A percentile compares a stretch with the other conserved stretches of the same genome.
Conservation (phyloP, 225 moss, liverwort and hornwort genomes). For the Straminergon stramineum region DNA sequence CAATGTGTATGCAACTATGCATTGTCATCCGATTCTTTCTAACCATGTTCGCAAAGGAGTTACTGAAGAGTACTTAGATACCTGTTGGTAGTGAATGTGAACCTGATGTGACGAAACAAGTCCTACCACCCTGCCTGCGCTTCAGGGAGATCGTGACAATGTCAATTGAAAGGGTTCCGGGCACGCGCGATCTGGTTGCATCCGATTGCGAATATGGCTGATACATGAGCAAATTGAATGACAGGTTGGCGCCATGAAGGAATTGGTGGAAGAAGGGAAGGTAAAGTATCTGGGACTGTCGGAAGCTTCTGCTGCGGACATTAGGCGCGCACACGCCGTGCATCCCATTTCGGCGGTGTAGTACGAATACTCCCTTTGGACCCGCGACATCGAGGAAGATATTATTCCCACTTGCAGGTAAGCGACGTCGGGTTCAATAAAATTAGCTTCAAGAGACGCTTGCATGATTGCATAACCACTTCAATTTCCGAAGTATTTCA, state of each 20-base stretch:
- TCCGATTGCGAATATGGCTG: background rate
- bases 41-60: background rate
- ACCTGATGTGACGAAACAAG: background rate
- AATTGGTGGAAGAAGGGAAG: slow-evolving; percentile 28
- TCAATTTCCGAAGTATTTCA: background rate
- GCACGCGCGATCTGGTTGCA: background rate
- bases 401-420: slow-evolving; percentile 35
- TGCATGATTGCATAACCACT: background rate
- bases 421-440: background rate
- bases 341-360: slow-evolving; percentile 39
- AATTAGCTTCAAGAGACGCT: background rate
- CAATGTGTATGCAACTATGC: no score
- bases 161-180: background rate
- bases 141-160: background rate
- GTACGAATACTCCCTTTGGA: slow-evolving; percentile 21
- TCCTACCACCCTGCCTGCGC: background rate
- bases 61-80: background rate
- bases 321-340: slow-evolving; percentile 31
- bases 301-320: slow-evolving; percentile 12
- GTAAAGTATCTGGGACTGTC: slow-evolving; percentile 32
- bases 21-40: background rate
- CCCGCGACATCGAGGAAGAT: slow-evolving; percentile 19
- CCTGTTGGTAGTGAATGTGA: background rate
- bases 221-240: background rate
- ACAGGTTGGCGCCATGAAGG: slow-evolving; percentile 23